These are phyloP conservation scores for Globisporangium abappressorium DNA, from an alignment of 352 stramenopile genomes.

Conservation along the genomic window DNA sequence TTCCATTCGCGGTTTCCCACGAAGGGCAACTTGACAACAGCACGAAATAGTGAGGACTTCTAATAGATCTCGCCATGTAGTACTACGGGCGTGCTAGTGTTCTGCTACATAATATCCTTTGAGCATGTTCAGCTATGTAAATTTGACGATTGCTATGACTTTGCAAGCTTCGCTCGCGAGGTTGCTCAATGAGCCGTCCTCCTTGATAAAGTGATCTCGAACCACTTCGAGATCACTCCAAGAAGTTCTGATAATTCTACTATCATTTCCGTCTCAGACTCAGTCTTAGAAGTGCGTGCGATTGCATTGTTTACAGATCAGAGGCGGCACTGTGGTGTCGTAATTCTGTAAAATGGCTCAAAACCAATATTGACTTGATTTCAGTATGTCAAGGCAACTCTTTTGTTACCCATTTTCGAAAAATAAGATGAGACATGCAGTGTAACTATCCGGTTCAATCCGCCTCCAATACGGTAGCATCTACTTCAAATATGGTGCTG, in stretches of 20 bases:
- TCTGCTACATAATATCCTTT: too few relatives aligned
- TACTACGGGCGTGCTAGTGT: too few relatives aligned
- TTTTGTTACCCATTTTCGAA: slow-evolving; percentile 9
- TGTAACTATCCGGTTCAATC: neutral
- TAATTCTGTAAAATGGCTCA: neutral
- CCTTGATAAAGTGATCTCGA: too few relatives aligned
- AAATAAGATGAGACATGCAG: slow-evolving; percentile 4
- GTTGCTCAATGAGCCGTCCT: too few relatives aligned
- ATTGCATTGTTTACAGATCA: neutral
- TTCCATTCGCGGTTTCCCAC: too few relatives aligned
- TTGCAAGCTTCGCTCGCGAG: neutral
- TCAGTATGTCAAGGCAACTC: neutral
- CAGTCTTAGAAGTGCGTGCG: neutral
- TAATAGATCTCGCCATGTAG: too few relatives aligned
- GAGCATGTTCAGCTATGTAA: too few relatives aligned
- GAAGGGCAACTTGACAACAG: neutral
- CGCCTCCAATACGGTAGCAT: too few relatives aligned
- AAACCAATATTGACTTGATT: neutral
- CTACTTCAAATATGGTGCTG: neutral
- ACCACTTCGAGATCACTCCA: neutral
- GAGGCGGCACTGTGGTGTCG: neutral
- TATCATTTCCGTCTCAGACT: neutral
- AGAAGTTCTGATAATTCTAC: neutral
- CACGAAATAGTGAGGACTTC: too few relatives aligned
- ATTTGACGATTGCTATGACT: too few relatives aligned